Base-by-base conservation (phyloP, 176 grass and related monocot genomes). In the Puya raimondii region DNA sequence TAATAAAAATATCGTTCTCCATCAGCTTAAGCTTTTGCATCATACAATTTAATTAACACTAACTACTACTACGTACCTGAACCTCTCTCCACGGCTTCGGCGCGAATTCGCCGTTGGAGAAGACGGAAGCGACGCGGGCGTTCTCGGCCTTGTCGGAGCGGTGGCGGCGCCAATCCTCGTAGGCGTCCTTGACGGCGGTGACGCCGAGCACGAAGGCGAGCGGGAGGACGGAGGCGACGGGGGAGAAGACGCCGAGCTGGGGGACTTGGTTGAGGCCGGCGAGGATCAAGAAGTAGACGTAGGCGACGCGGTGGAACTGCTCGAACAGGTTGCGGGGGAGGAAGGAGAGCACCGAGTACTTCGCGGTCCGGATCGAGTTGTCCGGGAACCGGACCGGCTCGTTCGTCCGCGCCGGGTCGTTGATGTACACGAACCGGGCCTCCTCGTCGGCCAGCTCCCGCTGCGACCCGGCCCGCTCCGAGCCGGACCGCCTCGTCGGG, bases 151-250 rank as follows among this genome's bases (percentile, higher is more conserved):
- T 82, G 75, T 99, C 94, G 2, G 94, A 88, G 11, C 79, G 77
- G 84, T 93, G 89, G 0, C 94, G 89, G 67, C 94, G 10, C 86
- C 86, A 99, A 85, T 99, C 94, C 82, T 99, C 94, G 80, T 99
- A 99, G 11, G 73, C 94, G 76, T 99, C 89, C 87, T 99, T 99
- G 1, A 90, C 70, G 0, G 94, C 94, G 11, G 89, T 90, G 1
- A 99, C 89, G 57, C 72, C 79, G 66, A 99, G 77, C 47, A 99
- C 94, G 74, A 99, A 86, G 9, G 80, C 80, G n/a, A 99, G 80
- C 17, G 89, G 94, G 50, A 99, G 85, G 2, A 90, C 49, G 66
- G 79, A 82, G 0, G 76, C 81, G 8, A 47, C 61, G 4, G 86
- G 89, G 14, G 82, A 5, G 25, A 90, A 77, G 3, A 99, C 94